These are phyloP conservation scores for Euphorbia peplus DNA, from an alignment of 345 rosid species.

Conservation along the genomic window DNA sequence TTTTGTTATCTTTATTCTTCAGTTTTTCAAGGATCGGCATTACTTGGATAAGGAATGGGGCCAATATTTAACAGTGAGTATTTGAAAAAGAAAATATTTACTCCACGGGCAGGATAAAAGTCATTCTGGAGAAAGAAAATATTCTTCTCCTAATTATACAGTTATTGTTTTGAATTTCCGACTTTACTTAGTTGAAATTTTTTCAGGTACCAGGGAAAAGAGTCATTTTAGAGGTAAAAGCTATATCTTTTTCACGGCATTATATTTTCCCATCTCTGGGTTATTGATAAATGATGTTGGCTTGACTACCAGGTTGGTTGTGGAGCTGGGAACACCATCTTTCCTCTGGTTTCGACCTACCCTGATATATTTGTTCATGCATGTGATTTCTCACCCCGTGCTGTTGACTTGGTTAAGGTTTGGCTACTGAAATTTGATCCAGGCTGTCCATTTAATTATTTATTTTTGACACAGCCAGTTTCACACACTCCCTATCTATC, in stretches of 20 bases:
- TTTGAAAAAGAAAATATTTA: background rate
- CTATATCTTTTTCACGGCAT: background rate
- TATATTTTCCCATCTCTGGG: background rate
- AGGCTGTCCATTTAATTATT: background rate
- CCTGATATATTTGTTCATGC: constrained; percentile 77
- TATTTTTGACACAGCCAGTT: background rate
- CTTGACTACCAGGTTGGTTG: constrained; percentile 68
- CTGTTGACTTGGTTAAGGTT: constrained; percentile 87
- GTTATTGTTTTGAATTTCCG: background rate
- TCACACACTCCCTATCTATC: background rate
- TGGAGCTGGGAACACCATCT: constrained; percentile 90
- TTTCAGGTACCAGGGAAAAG: constrained; percentile 49
- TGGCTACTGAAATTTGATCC: constrained; percentile 1
- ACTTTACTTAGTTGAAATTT: constrained; percentile 11
- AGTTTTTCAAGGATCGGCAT: constrained; percentile 95
- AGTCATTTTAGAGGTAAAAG: constrained; percentile 66
- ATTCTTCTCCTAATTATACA: constrained; percentile 8
- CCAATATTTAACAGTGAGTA: constrained; percentile 63
- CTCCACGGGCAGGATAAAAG: too few relatives aligned
- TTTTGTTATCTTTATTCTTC: constrained; percentile 11
- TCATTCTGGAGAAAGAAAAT: background rate
- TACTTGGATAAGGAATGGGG: constrained; percentile 98
- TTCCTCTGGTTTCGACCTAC: constrained; percentile 73
- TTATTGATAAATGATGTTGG: constrained; percentile 4
- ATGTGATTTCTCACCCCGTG: constrained; percentile 88